A percentile compares a stretch with the other conserved stretches of the same genome.
phyloP scores from a whole-genome alignment of 306 rosid species.

The Glycine tomentella region DNA sequence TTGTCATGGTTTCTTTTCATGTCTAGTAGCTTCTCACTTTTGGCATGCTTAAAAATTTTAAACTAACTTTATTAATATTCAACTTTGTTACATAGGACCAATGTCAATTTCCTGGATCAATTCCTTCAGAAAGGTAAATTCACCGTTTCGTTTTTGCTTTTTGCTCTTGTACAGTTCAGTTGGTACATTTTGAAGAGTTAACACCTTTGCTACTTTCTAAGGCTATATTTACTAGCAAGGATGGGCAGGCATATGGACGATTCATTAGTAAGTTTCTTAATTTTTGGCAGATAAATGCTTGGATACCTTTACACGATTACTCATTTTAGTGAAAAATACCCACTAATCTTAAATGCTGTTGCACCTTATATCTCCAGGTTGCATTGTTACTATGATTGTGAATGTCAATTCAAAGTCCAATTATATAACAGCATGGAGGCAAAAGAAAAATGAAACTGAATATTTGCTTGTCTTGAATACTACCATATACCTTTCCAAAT shows the following conservation, averaged over 20 bases:
- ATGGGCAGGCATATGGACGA: constrained; percentile 74
- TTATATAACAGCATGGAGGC: background rate
- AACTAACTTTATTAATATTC: constrained; percentile 36
- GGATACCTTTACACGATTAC: background rate
- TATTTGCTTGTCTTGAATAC: constrained; percentile 5
- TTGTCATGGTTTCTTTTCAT: constrained; percentile 16
- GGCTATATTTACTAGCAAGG: constrained; percentile 71
- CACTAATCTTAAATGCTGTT: background rate
- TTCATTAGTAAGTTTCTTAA: constrained; percentile 66
- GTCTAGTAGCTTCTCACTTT: constrained; percentile 28
- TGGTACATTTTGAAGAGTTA: constrained; percentile 33
- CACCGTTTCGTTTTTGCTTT: constrained; percentile 3
- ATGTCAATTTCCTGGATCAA: constrained; percentile 76
- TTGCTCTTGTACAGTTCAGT: constrained; percentile 29
- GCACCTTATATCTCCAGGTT: constrained; percentile 5
- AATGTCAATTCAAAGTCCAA: constrained; percentile 7
- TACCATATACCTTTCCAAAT: background rate
- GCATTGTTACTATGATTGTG: background rate
- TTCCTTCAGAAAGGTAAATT: constrained; percentile 71
- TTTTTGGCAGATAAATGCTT: constrained; percentile 31
- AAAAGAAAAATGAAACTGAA: background rate
- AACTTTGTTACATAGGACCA: constrained; percentile 62
- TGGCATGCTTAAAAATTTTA: constrained; percentile 21
- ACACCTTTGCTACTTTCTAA: constrained; percentile 45
- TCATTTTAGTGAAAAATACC: constrained; percentile 13